Percentiles rank a stretch among this genome's conserved stretches.
Evolutionary conservation across 2,329 filamentous ascomycete genomes (phyloP).

Genomic region (Diaporthe sp.): DNA sequence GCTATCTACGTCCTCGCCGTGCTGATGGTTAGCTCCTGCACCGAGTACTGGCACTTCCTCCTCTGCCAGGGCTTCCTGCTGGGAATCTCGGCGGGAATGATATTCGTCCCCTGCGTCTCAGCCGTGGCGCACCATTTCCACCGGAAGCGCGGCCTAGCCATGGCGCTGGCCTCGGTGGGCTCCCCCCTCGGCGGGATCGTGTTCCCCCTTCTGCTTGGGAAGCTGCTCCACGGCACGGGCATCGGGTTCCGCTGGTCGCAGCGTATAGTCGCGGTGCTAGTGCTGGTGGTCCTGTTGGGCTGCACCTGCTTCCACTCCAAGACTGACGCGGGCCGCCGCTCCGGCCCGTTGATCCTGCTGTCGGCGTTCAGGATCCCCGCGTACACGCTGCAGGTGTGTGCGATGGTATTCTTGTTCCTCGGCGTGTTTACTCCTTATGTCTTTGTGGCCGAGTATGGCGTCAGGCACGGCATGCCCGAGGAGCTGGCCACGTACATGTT

Average conservation of each 20-base stretch:
- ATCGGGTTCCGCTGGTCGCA: slow-evolving; percentile 50
- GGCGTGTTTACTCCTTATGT: not conserved
- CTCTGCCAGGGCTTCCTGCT: slow-evolving; percentile 56
- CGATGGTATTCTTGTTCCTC: not conserved
- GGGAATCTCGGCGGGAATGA: slow-evolving; percentile 51
- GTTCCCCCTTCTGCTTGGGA: slow-evolving; percentile 55
- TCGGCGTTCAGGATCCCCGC: not conserved
- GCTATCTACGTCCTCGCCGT: slow-evolving; percentile 46
- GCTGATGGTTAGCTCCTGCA: slow-evolving; percentile 54
- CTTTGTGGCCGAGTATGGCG: not conserved
- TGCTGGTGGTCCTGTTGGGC: not conserved
- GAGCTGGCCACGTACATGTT: not conserved
- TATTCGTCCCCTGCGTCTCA: slow-evolving; percentile 54
- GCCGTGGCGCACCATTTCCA: slow-evolving; percentile 55
- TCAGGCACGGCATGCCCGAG: not conserved
- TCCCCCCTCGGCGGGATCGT: slow-evolving; percentile 60
- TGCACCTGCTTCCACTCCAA: not conserved
- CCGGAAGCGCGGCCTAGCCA: slow-evolving; percentile 53
- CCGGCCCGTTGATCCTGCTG: not conserved
- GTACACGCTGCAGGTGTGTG: not conserved
- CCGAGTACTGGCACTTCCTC: slow-evolving; percentile 56
- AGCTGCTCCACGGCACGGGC: slow-evolving; percentile 51
- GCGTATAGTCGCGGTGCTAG: slow-evolving; percentile 47
- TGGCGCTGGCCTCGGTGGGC: slow-evolving; percentile 54
- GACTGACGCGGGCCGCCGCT: not conserved